A percentile compares a stretch with the other conserved stretches of the same genome.
phyloP scores from a whole-genome alignment of 208 protist genomes.

The Trichomonas tenax region DNA sequence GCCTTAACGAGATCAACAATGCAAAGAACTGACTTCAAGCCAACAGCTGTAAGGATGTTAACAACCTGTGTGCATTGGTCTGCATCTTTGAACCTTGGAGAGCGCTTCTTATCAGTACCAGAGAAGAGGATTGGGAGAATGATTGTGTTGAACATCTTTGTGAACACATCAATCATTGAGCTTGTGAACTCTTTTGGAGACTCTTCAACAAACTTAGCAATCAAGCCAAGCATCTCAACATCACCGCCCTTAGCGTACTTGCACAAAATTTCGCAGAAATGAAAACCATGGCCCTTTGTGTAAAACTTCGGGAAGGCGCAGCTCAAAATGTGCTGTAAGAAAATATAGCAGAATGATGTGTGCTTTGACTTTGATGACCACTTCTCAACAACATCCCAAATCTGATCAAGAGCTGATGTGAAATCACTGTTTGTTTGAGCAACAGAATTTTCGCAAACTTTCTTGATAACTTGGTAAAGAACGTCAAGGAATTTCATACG shows the following conservation, averaged over 20 bases:
- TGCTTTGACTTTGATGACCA: neutral
- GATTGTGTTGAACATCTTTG: neutral
- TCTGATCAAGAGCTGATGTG: neutral
- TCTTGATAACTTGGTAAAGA: neutral
- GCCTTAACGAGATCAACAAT: neutral
- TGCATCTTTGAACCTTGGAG: neutral
- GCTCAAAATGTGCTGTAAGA: neutral
- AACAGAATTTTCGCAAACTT: neutral
- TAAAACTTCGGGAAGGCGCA: neutral
- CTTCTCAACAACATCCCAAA: neutral
- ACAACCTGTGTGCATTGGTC: neutral
- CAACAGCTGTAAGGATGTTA: neutral
- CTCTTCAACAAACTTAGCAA: neutral
- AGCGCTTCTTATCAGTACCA: neutral
- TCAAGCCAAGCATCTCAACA: neutral
- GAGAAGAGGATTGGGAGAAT: neutral
- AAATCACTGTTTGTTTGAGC: neutral
- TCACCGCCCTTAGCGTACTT: neutral
- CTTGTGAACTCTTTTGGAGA: neutral
- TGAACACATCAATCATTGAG: neutral
- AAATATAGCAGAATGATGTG: neutral
- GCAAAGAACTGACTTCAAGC: neutral
- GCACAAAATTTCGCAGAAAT: neutral
- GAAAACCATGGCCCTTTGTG: neutral
- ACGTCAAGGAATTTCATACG: neutral